Evolutionary conservation across 805 yeast genomes (phyloP).

Genomic region (Candida multigemmis): DNA sequence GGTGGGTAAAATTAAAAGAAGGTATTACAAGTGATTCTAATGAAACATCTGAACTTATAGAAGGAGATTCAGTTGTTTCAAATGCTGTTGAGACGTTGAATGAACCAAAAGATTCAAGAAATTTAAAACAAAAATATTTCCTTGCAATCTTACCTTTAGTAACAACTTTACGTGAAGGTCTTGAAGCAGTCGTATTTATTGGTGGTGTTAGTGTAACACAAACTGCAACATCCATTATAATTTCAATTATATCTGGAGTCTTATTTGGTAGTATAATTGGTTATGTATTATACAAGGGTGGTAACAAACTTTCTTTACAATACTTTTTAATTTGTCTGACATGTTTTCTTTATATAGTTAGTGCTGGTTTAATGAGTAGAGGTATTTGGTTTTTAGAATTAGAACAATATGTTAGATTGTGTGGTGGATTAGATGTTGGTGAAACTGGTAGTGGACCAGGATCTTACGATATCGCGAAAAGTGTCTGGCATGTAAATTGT

Average conservation of each 20-base stretch:
- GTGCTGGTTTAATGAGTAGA: slow-evolving; percentile 35
- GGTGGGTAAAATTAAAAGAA: slow-evolving; percentile 44
- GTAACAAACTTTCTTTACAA: slow-evolving; percentile 33
- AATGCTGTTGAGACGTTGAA: background rate
- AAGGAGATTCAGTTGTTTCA: background rate
- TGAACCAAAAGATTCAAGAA: background rate
- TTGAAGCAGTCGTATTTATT: slow-evolving; percentile 34
- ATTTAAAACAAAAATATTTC: slow-evolving; percentile 10
- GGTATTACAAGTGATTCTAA: slow-evolving; percentile 15
- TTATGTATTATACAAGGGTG: slow-evolving; percentile 25
- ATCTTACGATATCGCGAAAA: slow-evolving; percentile 28
- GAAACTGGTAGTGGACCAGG: slow-evolving; percentile 41
- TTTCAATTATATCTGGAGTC: slow-evolving; percentile 21
- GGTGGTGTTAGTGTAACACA: slow-evolving; percentile 32
- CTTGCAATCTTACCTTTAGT: slow-evolving; percentile 31
- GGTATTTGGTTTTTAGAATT: slow-evolving; percentile 37
- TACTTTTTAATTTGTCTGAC: slow-evolving; percentile 30
- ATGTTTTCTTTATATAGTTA: slow-evolving; percentile 32
- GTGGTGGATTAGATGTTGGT: slow-evolving; percentile 33
- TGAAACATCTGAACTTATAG: slow-evolving; percentile 1
- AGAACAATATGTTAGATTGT: slow-evolving; percentile 24
- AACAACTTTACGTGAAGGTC: slow-evolving; percentile 32
- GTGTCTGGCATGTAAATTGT: slow-evolving; percentile 40
- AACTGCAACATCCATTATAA: slow-evolving; percentile 19
- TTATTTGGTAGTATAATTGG: slow-evolving; percentile 26